These are phyloP conservation scores for Orbilia ellipsospora DNA, from an alignment of 2,329 filamentous ascomycete genomes.

Conservation along the genomic window DNA sequence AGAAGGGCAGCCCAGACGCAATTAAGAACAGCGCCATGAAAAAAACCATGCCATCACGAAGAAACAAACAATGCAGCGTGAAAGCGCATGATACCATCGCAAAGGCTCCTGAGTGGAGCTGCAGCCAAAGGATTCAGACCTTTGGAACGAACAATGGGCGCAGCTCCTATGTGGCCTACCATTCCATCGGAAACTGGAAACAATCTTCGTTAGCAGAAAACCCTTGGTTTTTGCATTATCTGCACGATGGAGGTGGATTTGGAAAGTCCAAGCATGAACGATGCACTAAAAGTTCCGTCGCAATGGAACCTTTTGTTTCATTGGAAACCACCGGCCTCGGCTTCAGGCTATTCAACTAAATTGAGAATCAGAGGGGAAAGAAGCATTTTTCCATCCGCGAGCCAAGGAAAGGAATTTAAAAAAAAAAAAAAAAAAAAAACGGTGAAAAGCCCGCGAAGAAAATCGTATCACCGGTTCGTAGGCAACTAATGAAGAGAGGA, in stretches of 20 bases:
- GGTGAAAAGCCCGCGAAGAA: slow-evolving; percentile 7
- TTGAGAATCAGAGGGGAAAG: slow-evolving; percentile 15
- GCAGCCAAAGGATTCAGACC: background rate
- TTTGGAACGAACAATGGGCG: too few species aligned
- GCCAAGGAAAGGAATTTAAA: background rate
- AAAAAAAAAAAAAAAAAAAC: slow-evolving; percentile 9
- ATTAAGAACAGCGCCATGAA: slow-evolving; percentile 27
- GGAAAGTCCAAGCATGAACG: slow-evolving; percentile 33
- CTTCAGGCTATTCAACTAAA: slow-evolving; percentile 9
- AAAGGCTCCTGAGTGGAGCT: slow-evolving; percentile 15
- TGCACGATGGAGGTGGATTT: slow-evolving; percentile 31
- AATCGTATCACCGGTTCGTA: slow-evolving; percentile 18
- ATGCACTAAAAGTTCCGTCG: slow-evolving; percentile 40
- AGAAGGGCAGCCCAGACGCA: slow-evolving; percentile 18
- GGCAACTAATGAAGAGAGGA: too few species aligned
- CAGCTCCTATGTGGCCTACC: slow-evolving; percentile 25
- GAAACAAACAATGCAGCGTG: slow-evolving; percentile 27
- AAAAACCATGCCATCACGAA: slow-evolving; percentile 41
- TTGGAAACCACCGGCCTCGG: slow-evolving; percentile 1
- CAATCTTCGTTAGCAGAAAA: slow-evolving; percentile 21
- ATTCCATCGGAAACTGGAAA: slow-evolving; percentile 39
- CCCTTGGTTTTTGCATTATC: slow-evolving; percentile 34
- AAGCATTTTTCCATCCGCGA: background rate
- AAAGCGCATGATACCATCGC: slow-evolving; percentile 36
- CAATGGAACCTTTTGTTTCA: slow-evolving; percentile 30